A percentile compares a stretch with the other conserved stretches of the same genome.
Evolutionary conservation across 106 monocot genomes (phyloP).

Genomic region (Vanilla planifolia): DNA sequence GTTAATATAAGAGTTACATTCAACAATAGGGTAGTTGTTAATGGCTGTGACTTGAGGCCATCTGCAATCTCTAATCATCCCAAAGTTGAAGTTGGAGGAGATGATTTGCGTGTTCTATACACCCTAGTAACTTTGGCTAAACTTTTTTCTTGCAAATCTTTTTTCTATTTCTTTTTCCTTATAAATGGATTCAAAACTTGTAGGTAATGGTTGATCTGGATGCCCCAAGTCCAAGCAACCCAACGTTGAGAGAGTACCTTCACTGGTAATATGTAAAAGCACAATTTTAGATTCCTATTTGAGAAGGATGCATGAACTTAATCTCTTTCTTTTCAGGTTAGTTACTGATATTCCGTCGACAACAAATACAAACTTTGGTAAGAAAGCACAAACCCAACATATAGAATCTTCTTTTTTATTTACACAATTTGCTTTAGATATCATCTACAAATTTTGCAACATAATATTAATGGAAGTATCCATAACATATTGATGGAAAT

Average conservation of each 20-base stretch:
- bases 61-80: neutral
- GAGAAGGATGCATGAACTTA: no score
- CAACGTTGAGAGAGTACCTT: constrained; percentile 28
- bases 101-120: no score
- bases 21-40: neutral
- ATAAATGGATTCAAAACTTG: neutral
- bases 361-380: constrained; percentile 12
- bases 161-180: no score
- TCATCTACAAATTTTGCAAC: no score
- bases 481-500: no score
- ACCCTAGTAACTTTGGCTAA: no score
- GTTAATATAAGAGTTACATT: neutral
- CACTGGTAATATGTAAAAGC: constrained; percentile 44
- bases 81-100: constrained; percentile 10
- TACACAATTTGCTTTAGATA: neutral
- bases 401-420: neutral
- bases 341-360: constrained; percentile 25
- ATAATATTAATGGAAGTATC: no score
- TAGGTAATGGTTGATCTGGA: constrained; percentile 46
- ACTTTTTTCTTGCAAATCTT: no score
- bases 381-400: no score
- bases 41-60: no score
- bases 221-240: constrained; percentile 36
- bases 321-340: constrained; percentile 10
- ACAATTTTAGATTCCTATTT: no score